Evolutionary conservation across 208 protist species (phyloP).

Genomic region (Strigomonas culicis): DNA sequence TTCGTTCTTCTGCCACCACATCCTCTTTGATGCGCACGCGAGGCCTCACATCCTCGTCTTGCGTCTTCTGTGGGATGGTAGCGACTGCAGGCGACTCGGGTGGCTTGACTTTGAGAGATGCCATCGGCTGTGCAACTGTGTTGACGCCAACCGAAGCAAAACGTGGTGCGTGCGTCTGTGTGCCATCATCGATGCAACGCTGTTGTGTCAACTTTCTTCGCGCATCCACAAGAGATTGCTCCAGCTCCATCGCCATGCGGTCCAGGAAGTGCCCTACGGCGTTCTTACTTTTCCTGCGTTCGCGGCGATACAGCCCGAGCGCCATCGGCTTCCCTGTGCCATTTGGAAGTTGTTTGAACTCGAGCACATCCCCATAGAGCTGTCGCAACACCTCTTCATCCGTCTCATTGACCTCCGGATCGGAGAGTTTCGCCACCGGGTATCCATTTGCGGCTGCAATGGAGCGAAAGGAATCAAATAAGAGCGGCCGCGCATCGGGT

Average conservation of each 20-base stretch:
- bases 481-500: neutral
- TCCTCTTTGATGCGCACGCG: too few relatives aligned
- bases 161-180: constrained; percentile 31
- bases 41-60: too few relatives aligned
- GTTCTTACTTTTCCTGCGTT: constrained; percentile 35
- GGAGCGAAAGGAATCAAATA: constrained; percentile 26
- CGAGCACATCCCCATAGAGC: too few relatives aligned
- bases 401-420: neutral
- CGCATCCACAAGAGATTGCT: constrained; percentile 27
- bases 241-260: constrained; percentile 33
- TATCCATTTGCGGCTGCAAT: constrained; percentile 39
- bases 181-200: constrained; percentile 19
- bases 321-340: constrained; percentile 1
- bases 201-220: constrained; percentile 8
- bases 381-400: too few relatives aligned
- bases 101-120: too few relatives aligned
- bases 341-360: neutral
- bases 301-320: constrained; percentile 23
- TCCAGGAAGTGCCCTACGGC: constrained; percentile 38
- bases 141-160: constrained; percentile 24
- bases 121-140: neutral
- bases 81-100: too few relatives aligned
- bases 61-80: too few relatives aligned
- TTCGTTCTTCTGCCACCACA: too few relatives aligned
- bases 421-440: constrained; percentile 10